phyloP scores from a whole-genome alignment of 768 basidiomycete species.

The Lactarius indigo region DNA sequence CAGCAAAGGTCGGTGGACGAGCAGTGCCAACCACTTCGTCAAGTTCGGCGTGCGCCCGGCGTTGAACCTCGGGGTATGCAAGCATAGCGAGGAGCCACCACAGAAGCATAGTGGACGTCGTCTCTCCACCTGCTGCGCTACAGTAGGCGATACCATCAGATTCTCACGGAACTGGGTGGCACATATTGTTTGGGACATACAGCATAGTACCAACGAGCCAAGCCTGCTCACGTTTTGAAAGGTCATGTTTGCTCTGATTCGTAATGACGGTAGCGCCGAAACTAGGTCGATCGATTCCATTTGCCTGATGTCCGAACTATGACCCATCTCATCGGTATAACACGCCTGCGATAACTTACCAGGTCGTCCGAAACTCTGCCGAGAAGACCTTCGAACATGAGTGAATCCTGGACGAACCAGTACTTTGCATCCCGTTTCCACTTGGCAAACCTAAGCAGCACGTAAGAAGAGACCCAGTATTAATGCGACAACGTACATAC shows the following conservation, averaged over 20 bases:
- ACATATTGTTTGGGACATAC: constrained; percentile 1
- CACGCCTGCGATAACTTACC: too few species aligned
- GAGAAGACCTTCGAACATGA: not conserved
- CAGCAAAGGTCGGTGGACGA: constrained; percentile 22
- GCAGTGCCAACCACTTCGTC: constrained; percentile 35
- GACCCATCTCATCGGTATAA: too few species aligned
- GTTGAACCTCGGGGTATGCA: constrained; percentile 36
- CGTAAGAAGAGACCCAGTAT: not conserved
- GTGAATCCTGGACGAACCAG: constrained; percentile 7
- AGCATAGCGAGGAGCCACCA: constrained; percentile 41
- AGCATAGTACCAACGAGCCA: constrained; percentile 12
- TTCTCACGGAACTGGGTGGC: too few species aligned
- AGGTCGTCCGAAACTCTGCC: too few species aligned
- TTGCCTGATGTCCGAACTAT: not conserved
- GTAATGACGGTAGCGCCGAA: constrained; percentile 8
- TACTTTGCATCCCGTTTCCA: constrained; percentile 17
- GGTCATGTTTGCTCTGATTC: not conserved
- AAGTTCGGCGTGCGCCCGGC: constrained; percentile 40
- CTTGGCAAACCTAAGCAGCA: not conserved
- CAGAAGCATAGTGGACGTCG: constrained; percentile 26
- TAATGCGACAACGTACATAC: not conserved
- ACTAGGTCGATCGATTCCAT: not conserved
- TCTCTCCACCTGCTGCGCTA: not conserved
- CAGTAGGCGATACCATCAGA: not conserved
- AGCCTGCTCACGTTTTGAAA: too few species aligned